A percentile compares a stretch with the other conserved stretches of the same genome.
These are phyloP conservation scores for Aspergillus melleus DNA, from an alignment of 2,329 filamentous ascomycete species.

Conservation along the genomic window DNA sequence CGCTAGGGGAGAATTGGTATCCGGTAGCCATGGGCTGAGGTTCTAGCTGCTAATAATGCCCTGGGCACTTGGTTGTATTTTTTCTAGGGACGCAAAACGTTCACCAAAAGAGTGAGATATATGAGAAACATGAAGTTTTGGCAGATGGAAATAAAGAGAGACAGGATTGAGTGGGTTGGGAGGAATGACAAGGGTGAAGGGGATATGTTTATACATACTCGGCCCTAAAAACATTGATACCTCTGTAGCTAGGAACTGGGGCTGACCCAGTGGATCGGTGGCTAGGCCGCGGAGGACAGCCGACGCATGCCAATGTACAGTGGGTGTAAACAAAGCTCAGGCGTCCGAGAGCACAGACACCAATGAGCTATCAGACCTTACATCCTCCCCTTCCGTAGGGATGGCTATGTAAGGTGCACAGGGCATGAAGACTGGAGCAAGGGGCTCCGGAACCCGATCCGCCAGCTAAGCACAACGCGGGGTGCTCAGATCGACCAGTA, in stretches of 20 bases:
- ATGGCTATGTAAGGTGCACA: conserved; percentile 30
- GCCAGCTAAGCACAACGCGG: conserved; percentile 8
- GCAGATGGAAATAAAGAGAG: conserved; percentile 12
- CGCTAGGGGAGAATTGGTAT: conserved; percentile 33
- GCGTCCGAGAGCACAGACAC: conserved; percentile 32
- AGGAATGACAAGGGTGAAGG: conserved; percentile 26
- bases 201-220: conserved; percentile 38
- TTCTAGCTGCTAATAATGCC: conserved; percentile 15
- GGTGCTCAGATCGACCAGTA: neutral
- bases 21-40: conserved; percentile 41
- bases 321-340: conserved; percentile 38
- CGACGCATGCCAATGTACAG: conserved; percentile 39
- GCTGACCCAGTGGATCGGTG: conserved; percentile 22
- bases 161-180: conserved; percentile 7
- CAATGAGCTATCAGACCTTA: conserved; percentile 40
- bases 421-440: conserved; percentile 33
- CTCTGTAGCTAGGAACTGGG: conserved; percentile 2
- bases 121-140: conserved; percentile 8
- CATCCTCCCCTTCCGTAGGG: conserved; percentile 39
- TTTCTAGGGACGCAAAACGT: conserved; percentile 5
- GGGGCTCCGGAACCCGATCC: conserved; percentile 22
- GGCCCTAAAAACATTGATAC: conserved; percentile 20
- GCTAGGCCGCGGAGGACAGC: conserved; percentile 30
- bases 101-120: conserved; percentile 16
- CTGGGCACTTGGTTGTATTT: neutral